Evolutionary conservation across 495 filamentous ascomycete genomes (phyloP), one percentile per base, ranked within the genome.

Genomic region (Aspergillus incahuasiensis): DNA sequence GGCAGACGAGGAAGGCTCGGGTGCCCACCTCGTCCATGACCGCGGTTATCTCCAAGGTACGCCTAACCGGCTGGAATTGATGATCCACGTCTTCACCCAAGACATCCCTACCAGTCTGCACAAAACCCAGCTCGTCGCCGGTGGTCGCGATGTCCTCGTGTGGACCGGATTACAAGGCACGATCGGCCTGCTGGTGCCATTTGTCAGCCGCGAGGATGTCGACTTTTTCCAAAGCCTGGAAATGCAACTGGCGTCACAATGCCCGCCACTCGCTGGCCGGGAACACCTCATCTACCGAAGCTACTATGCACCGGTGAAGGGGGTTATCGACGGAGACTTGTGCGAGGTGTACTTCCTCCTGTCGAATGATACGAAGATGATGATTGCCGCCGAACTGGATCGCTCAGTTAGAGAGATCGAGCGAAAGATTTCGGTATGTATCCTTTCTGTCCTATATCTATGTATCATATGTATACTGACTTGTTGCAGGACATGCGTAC

Each of bases 261-360:
- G 96, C 59, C 80, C 91, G 19, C 90, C 91, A 12, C 77, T 96
- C 20, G 90, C 90, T 9, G 94, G 95, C 25, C 82, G 95, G 55
- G 95, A 97, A 68, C 94, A 98, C 70, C 71, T 98, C 25, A 92
- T 96, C 44, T 99, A 96, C 64, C 79, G 95, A 51, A 83, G 91
- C 43, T 99, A 97, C 67, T 97, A 99, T 67, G 89, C 87, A n/a
- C 95, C 95, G 1, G 90, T 94, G 13, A 99, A 99, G 79, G 90
- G 90, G 0, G 84, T 95, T 24, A 95, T 99, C 66, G 95, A 99
- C 70, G 95, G 95, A n/a, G 95, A 99, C 76, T 76, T 99, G 56
- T 96, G 92, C 65, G 95, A 99, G 77, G 81, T 89, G 64, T 99
- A 90, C 68, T 81, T 87, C 48, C 68, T 91, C 45, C 74, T 97